Evolutionary conservation across 2,329 filamentous ascomycete genomes (phyloP).

Genomic region (Stagonosporopsis cucurbitacearum): DNA sequence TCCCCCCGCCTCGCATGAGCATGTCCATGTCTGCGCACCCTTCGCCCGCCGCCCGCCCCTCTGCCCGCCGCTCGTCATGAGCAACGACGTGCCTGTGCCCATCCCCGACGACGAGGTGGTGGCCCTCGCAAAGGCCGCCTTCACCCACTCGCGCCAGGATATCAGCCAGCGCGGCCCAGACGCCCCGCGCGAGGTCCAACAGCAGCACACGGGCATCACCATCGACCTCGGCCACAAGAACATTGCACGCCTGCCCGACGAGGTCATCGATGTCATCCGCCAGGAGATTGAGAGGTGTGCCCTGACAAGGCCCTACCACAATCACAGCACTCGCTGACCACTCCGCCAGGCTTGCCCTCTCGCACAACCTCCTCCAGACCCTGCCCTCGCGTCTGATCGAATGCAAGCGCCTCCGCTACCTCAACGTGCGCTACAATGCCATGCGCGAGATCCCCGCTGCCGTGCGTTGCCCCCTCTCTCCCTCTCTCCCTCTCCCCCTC

Average conservation of each 20-base stretch:
- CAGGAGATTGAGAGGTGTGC: slow-evolving; percentile 72
- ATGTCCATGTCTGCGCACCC: slow-evolving; percentile 8
- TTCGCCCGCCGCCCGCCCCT: slow-evolving; percentile 10
- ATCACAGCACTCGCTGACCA: background rate
- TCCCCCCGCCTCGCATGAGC: slow-evolving; percentile 11
- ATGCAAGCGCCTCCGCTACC: slow-evolving; percentile 77
- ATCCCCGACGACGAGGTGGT: slow-evolving; percentile 70
- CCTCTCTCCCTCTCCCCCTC: too few species aligned
- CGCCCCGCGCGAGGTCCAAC: slow-evolving; percentile 63
- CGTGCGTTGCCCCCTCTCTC: slow-evolving; percentile 57
- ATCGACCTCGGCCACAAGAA: slow-evolving; percentile 79
- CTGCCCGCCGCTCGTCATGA: slow-evolving; percentile 38
- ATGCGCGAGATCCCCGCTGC: slow-evolving; percentile 71
- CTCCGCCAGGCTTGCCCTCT: slow-evolving; percentile 70
- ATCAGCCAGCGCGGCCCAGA: slow-evolving; percentile 59
- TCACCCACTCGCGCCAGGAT: slow-evolving; percentile 70
- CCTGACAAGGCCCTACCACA: background rate
- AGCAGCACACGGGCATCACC: slow-evolving; percentile 71
- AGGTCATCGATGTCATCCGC: slow-evolving; percentile 77
- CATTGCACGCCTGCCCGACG: slow-evolving; percentile 73
- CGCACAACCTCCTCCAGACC: slow-evolving; percentile 77
- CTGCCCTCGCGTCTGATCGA: slow-evolving; percentile 75
- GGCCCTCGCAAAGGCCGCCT: slow-evolving; percentile 68
- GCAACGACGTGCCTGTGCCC: slow-evolving; percentile 50
- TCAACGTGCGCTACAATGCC: slow-evolving; percentile 79